These are phyloP conservation scores for Phylloporus arenicola DNA, from an alignment of 768 basidiomycete species.

Conservation along the genomic window DNA sequence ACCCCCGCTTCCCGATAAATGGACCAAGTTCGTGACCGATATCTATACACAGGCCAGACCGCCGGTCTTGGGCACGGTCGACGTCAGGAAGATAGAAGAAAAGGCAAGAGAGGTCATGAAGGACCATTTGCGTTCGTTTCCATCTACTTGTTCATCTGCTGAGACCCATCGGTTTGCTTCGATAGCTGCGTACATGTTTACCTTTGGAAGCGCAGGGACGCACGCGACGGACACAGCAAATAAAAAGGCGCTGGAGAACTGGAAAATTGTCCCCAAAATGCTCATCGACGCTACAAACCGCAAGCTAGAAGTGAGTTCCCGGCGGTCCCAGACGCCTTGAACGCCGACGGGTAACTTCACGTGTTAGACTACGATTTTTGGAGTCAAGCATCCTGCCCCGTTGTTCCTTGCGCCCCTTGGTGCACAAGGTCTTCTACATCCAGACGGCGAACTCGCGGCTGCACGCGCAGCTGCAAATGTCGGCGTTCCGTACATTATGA, in stretches of 20 bases:
- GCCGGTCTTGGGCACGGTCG: not conserved
- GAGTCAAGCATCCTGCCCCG: not conserved
- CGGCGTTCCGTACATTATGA: not conserved
- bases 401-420: not conserved
- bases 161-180: not conserved
- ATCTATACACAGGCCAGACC: not conserved
- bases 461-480: not conserved
- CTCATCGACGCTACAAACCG: not conserved
- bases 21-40: not conserved
- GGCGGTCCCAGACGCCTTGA: too few relatives aligned
- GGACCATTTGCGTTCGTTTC: not conserved
- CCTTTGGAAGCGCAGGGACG: not conserved
- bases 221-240: not conserved
- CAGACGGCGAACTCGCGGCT: not conserved
- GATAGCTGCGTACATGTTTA: not conserved
- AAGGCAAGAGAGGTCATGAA: not conserved
- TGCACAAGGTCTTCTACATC: not conserved
- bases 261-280: not conserved
- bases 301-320: not conserved
- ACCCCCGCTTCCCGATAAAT: not conserved
- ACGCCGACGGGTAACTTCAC: not conserved
- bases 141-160: not conserved
- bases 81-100: not conserved
- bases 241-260: not conserved
- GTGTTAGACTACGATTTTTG: not conserved